phyloP scores from a whole-genome alignment of 129 eudicot genomes.

The Pseudognaphalium luteoalbum region DNA sequence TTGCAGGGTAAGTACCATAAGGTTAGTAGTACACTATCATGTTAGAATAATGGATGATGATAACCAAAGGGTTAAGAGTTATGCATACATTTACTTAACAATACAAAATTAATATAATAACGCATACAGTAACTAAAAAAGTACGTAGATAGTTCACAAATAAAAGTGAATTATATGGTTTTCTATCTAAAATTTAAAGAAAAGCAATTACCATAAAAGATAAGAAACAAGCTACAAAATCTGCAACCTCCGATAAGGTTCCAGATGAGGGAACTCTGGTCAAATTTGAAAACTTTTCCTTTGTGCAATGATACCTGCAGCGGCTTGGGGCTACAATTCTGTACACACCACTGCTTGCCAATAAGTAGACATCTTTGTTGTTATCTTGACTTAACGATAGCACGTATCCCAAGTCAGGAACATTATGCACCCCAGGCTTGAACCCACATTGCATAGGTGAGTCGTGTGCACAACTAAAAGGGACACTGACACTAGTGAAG shows the following conservation, averaged over 20 bases:
- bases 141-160: not conserved
- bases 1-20: no score
- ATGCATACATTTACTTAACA: no score
- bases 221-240: constrained; percentile 14
- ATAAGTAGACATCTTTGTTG: constrained; percentile 53
- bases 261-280: constrained; percentile 21
- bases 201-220: not conserved
- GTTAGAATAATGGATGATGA: no score
- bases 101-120: not conserved
- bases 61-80: no score
- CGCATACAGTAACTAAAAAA: no score
- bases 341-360: constrained; percentile 74
- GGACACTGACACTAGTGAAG: constrained; percentile 38
- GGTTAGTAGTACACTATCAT: no score
- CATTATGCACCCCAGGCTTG: constrained; percentile 39
- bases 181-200: not conserved
- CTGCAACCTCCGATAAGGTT: constrained; percentile 14
- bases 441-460: constrained; percentile 63
- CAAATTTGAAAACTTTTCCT: constrained; percentile 35
- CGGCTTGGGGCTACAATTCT: constrained; percentile 72
- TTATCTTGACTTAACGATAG: constrained; percentile 76
- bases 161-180: not conserved
- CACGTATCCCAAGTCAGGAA: constrained; percentile 62
- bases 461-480: constrained; percentile 58
- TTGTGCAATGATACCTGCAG: constrained; percentile 63